Conservation (phyloP, 177 flowering plant genomes). For the Vitis hybrid region DNA sequence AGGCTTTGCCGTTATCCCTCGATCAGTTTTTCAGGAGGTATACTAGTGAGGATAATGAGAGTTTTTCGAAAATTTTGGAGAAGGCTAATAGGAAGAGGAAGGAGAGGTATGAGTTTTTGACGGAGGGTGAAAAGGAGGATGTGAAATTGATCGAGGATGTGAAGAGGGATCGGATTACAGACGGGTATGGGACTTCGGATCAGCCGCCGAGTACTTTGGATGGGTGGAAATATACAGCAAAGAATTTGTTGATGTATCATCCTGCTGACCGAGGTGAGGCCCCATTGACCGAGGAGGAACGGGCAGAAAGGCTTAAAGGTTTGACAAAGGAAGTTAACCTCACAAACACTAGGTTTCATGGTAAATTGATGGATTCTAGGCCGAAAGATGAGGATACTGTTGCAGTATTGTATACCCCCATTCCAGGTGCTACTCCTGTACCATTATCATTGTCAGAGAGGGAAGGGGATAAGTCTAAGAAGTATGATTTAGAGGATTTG, state of each 20-base stretch:
- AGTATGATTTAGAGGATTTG: conserved; percentile 89
- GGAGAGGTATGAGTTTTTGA: conserved; percentile 62
- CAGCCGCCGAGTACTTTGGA: conserved; percentile 79
- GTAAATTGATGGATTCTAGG: conserved; percentile 54
- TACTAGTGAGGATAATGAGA: conserved; percentile 92
- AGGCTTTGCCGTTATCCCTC: conserved; percentile 32
- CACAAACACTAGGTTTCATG: conserved; percentile 71
- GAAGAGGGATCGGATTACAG: conserved; percentile 72
- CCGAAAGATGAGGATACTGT: conserved; percentile 67
- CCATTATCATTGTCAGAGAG: conserved; percentile 36
- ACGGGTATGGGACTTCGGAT: conserved; percentile 89
- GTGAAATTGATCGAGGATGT: conserved; percentile 39
- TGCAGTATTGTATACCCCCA: conserved; percentile 49
- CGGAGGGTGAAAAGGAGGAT: conserved; percentile 56
- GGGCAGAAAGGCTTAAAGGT: conserved; percentile 58
- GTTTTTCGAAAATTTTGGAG: conserved; percentile 75
- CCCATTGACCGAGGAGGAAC: conserved; percentile 74
- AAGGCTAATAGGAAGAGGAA: conserved; percentile 82
- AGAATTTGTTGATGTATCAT: conserved; percentile 90
- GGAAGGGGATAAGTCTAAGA: conserved; percentile 60
- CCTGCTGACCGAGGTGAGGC: conserved; percentile 73
- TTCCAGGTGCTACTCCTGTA: conserved; percentile 71
- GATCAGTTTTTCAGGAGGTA: conserved; percentile 79
- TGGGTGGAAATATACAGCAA: conserved; percentile 83
- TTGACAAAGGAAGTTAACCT: conserved; percentile 69